Base-by-base conservation (phyloP, 805 yeast genomes). In the Pichia californica region DNA sequence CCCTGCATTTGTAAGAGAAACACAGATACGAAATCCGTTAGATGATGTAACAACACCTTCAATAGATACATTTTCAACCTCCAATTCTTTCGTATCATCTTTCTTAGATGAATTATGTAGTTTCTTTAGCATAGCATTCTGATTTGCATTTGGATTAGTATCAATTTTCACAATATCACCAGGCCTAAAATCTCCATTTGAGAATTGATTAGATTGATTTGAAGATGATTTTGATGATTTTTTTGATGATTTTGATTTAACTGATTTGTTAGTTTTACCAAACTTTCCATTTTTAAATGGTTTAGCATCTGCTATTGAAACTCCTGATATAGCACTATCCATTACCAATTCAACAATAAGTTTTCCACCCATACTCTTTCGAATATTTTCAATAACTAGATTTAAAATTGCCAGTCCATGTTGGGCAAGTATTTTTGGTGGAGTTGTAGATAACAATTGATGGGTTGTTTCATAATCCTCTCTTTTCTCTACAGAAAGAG, bases 301-400 rank as follows among this genome's bases (percentile, higher is more conserved):
- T 21, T 27, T 27, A 8, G 39, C 26, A 8, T 63, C 56, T 29
- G 64, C 6, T 23, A 23, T 23, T 3, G 25, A 25, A 10, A 36
- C n/a, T 21, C 34, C 35, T 16, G 28, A 30, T 18, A 45, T 30
- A 5, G 52, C 55, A 16, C 52, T 42, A 5, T 91, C 25, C 69
- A 64, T 15, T 54, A 67, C 41, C 8, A 91, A 61, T 50, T 87
- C 95, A 13, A 87, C 52, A 5, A 82, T 67, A 1, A 79, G 67
- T 45, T 80, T 76, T 2, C 96, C 96, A 14, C 87, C 94, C 9
- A 87, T 64, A 0, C 95, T 95, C 0, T 89, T 83, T 43, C 83
- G 68, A 2, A 84, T 62, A 43, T 78, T 77, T n/a, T 72, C 71
- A 13, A 83, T 64, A 0, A 65, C 58, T 38, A 91, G 66, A 59